Base-by-base conservation (phyloP, 495 filamentous ascomycete species). In the Glarea lozoyensis region DNA sequence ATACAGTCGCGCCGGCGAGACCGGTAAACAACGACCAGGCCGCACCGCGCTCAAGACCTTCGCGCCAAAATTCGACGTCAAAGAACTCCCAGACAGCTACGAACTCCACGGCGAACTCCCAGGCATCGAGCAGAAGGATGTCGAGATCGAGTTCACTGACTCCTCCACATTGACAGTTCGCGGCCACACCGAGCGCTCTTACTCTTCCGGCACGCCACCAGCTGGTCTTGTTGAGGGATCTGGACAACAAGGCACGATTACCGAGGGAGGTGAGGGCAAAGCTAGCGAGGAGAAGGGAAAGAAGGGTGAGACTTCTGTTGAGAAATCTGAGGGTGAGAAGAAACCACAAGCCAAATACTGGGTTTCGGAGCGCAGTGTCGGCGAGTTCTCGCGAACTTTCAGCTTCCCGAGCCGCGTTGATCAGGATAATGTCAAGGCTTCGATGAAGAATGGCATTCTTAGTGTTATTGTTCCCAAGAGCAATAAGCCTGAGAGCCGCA, bases 101-200 rank as follows among this genome's bases (percentile, higher is more conserved):
- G 73, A 88, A 52, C 79, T 96, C 2, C 77, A 90, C 54, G 88
- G 88, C 50, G 88, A 94, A 60, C 73, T 95, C 0, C 87, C 89
- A 0, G 89, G 89, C 30, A 68, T 88, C 37, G 74, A 85, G 38
- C 82, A 86, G 58, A 73, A 82, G 44, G 69, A 92, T 53, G 62
- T 95, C 48, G 63, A 73, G 37, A 83, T 95, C 54, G 86, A 94
- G 60, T 94, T 94, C 69, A 76, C 74, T 38, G 88, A 94, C 59
- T 65, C 75, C 2, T 72, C 84, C 40, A 94, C 84, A 10, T 65
- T 96, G 4, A 67, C 77, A 39, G 73, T 95, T 57, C 70, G 71
- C 41, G 89, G 89, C 39, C 76, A 65, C 42, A 69, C 74, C 19
- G 81, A 86, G 52, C 73, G 75, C 46, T 60, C 60, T 29, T 71